These are phyloP conservation scores for Cotoneaster glaucophyllus DNA, from an alignment of 306 rosid genomes.

Conservation along the genomic window DNA sequence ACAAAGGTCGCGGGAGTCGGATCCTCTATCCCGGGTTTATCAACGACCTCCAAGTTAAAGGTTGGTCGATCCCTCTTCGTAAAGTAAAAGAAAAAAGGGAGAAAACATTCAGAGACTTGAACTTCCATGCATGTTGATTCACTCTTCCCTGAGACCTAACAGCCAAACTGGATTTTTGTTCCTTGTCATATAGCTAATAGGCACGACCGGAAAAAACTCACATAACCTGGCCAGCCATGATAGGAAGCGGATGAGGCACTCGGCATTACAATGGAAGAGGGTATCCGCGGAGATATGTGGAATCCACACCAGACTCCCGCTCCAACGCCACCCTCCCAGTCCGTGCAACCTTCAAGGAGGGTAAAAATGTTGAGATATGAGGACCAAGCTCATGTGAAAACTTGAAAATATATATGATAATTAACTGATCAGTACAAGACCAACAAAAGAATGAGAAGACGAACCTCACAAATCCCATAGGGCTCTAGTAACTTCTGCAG, in stretches of 20 bases:
- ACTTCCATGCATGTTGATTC: background rate
- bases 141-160: background rate
- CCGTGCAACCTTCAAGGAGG: constrained; percentile 43
- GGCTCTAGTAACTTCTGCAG: constrained; percentile 51
- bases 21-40: background rate
- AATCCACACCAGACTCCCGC: constrained; percentile 55
- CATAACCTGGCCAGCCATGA: background rate
- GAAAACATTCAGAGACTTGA: background rate
- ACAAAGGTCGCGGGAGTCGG: background rate
- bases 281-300: constrained; percentile 48
- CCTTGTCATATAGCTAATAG: background rate
- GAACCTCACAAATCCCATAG: constrained; percentile 54
- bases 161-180: background rate
- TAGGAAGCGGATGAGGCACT: background rate
- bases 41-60: too few relatives aligned
- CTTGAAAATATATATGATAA: background rate
- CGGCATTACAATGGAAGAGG: constrained; percentile 33
- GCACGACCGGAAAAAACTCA: background rate
- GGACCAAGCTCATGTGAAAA: background rate
- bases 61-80: background rate
- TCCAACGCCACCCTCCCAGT: constrained; percentile 54
- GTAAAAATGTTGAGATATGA: background rate
- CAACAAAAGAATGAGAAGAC: constrained; percentile 14
- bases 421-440: background rate
- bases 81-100: background rate